Percentiles rank a stretch among this genome's conserved stretches.
Evolutionary conservation across 345 rosid species (phyloP).

Genomic region (Heritiera littoralis): DNA sequence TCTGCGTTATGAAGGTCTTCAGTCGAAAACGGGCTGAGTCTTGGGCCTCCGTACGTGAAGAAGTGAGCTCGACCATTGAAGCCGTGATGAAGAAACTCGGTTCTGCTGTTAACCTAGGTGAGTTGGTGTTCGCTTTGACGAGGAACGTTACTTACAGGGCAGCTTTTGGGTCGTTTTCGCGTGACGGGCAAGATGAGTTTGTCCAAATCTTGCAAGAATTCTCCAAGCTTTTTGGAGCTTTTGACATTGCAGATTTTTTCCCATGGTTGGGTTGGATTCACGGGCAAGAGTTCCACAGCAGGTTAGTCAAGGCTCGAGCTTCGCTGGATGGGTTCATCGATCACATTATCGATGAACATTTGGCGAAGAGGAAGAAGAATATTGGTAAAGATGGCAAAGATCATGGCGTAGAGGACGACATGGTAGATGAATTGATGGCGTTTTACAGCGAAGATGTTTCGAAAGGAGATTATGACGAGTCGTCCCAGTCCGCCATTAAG

Average conservation of each 20-base stretch:
- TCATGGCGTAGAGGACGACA: slow-evolving; percentile 48
- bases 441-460: slow-evolving; percentile 55
- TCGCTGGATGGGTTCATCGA: slow-evolving; percentile 76
- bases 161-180: slow-evolving; percentile 70
- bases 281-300: slow-evolving; percentile 43
- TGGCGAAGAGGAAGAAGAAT: slow-evolving; percentile 36
- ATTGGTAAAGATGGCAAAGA: background rate
- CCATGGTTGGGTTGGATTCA: slow-evolving; percentile 76
- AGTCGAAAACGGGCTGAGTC: slow-evolving; percentile 86
- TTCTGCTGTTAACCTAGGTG: slow-evolving; percentile 59
- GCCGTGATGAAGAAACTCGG: slow-evolving; percentile 43
- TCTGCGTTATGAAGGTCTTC: slow-evolving; percentile 78
- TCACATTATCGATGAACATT: slow-evolving; percentile 67
- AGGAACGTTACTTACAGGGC: slow-evolving; percentile 73
- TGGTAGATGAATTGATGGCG: slow-evolving; percentile 85
- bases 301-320: slow-evolving; percentile 61
- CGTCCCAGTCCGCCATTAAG: slow-evolving; percentile 47
- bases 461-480: slow-evolving; percentile 34
- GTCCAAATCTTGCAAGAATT: slow-evolving; percentile 77
- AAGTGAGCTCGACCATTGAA: slow-evolving; percentile 51
- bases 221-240: slow-evolving; percentile 86
- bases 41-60: slow-evolving; percentile 86
- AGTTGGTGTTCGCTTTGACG: slow-evolving; percentile 63
- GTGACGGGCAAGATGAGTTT: slow-evolving; percentile 70
- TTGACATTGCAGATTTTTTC: slow-evolving; percentile 69